These are phyloP conservation scores for Pogostemon cablin DNA, from an alignment of 257 asterid species.

Conservation along the genomic window DNA sequence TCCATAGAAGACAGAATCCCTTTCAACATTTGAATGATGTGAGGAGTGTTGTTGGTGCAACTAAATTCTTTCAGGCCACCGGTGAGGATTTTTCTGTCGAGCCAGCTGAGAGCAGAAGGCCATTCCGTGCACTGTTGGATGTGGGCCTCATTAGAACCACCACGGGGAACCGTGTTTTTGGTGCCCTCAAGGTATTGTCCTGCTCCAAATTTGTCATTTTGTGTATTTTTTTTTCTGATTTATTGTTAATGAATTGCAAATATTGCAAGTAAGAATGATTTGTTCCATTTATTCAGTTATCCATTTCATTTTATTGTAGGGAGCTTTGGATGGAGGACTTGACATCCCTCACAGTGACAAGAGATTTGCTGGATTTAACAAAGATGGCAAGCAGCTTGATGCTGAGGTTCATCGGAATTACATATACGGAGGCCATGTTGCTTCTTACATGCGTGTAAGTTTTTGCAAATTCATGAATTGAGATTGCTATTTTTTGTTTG, in stretches of 20 bases:
- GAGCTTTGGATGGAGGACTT: slow-evolving; percentile 83
- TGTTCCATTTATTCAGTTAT: neutral
- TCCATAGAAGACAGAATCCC: neutral
- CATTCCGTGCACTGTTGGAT: slow-evolving; percentile 68
- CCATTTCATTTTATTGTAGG: slow-evolving; percentile 38
- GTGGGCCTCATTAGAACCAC: slow-evolving; percentile 63
- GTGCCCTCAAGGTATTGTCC: slow-evolving; percentile 62
- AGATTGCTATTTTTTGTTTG: no score
- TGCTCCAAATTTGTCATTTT: neutral
- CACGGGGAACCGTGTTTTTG: slow-evolving; percentile 67
- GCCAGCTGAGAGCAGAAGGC: slow-evolving; percentile 63
- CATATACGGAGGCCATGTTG: slow-evolving; percentile 46
- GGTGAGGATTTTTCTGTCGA: slow-evolving; percentile 72
- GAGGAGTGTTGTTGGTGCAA: neutral
- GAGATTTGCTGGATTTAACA: slow-evolving; percentile 78
- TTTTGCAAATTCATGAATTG: neutral
- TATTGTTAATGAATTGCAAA: neutral
- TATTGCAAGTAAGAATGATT: neutral
- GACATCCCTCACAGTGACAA: slow-evolving; percentile 88
- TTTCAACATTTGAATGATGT: neutral
- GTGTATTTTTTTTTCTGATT: neutral
- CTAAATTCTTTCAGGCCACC: slow-evolving; percentile 47
- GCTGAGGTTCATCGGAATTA: slow-evolving; percentile 43
- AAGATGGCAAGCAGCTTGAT: slow-evolving; percentile 61
- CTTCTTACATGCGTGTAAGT: slow-evolving; percentile 54